These are phyloP conservation scores for Cercospora zeina DNA, from an alignment of 2,329 filamentous ascomycete genomes.

Conservation along the genomic window DNA sequence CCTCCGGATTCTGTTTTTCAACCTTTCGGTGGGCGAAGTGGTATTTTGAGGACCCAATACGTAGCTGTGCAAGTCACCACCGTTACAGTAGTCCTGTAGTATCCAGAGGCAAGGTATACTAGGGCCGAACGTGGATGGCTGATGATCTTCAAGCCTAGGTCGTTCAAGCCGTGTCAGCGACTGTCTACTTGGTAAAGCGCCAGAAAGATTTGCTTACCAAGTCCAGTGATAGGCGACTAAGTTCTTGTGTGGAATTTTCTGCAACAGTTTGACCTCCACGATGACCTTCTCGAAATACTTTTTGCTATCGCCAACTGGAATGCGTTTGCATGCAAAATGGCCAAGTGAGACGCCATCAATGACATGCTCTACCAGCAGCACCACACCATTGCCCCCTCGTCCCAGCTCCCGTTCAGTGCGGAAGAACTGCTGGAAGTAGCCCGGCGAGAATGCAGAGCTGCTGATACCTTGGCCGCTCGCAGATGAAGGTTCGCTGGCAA, in stretches of 20 bases:
- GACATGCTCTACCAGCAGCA: conserved; percentile 88
- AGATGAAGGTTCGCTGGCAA: conserved; percentile 48
- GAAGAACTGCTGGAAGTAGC: conserved; percentile 93
- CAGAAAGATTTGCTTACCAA: conserved; percentile 54
- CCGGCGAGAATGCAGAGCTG: conserved; percentile 80
- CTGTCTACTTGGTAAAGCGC: neutral
- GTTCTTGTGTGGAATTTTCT: conserved; percentile 89
- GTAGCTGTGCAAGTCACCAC: conserved; percentile 85
- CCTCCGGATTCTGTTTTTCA: conserved; percentile 84
- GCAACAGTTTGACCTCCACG: conserved; percentile 87
- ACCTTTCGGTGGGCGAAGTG: conserved; percentile 69
- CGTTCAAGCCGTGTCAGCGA: neutral
- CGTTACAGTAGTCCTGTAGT: conserved; percentile 95
- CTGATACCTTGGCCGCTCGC: conserved; percentile 67
- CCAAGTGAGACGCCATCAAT: conserved; percentile 86
- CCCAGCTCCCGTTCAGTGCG: conserved; percentile 84
- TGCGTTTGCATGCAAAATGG: conserved; percentile 93
- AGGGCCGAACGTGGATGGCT: conserved; percentile 80
- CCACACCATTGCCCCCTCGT: conserved; percentile 89
- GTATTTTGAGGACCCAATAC: conserved; percentile 75
- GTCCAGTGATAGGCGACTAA: conserved; percentile 95
- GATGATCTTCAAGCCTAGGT: conserved; percentile 70
- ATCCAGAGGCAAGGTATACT: conserved; percentile 95
- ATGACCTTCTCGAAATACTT: conserved; percentile 92
- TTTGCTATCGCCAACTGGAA: conserved; percentile 89